Evolutionary conservation across 805 yeast species (phyloP).

Genomic region (Lipomyces sp.): DNA sequence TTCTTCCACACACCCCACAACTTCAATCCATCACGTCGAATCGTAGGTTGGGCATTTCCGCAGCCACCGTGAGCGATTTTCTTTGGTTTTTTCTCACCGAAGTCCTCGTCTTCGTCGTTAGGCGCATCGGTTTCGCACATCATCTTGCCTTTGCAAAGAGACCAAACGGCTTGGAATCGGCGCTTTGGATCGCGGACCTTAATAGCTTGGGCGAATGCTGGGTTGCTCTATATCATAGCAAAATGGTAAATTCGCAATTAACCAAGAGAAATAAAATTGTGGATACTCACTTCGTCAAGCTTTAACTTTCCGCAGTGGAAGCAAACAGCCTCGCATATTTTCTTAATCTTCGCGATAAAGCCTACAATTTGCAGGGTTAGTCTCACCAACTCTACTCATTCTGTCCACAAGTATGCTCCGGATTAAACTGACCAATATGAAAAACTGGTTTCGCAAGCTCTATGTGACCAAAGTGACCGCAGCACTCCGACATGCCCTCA

Average conservation of each 20-base stretch:
- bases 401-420: neutral
- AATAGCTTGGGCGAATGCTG: conserved; percentile 83
- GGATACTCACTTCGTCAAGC: conserved; percentile 70
- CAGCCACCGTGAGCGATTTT: conserved; percentile 88
- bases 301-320: conserved; percentile 97
- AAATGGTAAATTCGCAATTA: conserved; percentile 11
- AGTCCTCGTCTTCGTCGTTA: conserved; percentile 59
- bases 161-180: conserved; percentile 97
- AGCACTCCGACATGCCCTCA: conserved; percentile 99
- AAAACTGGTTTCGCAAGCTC: conserved; percentile 98
- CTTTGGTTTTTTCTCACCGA: conserved; percentile 50
- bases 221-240: conserved; percentile 51
- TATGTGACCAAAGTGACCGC: conserved; percentile 99
- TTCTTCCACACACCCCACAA: conserved; percentile 99
- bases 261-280: neutral
- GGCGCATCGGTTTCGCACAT: conserved; percentile 88
- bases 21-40: conserved; percentile 94
- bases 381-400: neutral
- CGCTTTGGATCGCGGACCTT: conserved; percentile 92
- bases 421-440: conserved; percentile 69
- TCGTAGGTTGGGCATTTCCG: conserved; percentile 94
- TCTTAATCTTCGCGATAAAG: conserved; percentile 89
- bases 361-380: conserved; percentile 36
- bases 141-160: conserved; percentile 79
- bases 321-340: conserved; percentile 94